Evolutionary conservation across 306 rosid species (phyloP), one percentile per base, ranked within the genome.

Genomic region (Crotalaria pallida): DNA sequence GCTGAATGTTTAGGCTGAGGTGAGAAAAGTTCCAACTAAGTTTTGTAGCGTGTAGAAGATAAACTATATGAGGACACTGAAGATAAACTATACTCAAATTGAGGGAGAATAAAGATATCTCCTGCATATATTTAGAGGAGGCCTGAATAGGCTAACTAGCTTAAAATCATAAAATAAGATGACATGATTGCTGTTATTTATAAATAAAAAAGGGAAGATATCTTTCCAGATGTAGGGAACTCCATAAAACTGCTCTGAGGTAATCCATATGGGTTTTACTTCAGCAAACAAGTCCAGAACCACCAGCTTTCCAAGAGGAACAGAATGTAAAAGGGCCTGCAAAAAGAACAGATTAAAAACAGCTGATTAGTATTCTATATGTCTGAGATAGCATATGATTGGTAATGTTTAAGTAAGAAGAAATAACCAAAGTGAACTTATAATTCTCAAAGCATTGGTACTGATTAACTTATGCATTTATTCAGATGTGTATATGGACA

Each of bases 221-320:
- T 85, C 98, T 86, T 92, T 81, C 96, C 98, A 92, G 82, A 92
- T 84, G 81, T 87, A 89, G 67, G 98, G 98, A 69, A 83, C 89
- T 48, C 95, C 96, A 62, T 92, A 92, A 75, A 89, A 92, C 77
- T 92, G 98, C 74, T 86, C 88, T 43, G 95, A 84, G 69, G 89
- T 79, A 69, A 60, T 80, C 98, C 98, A 92, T 66, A 87, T 67
- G 13, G 98, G 98, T 63, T 92, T 92, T 77, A 87, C 95, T 92
- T 92, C 98, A 33, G 96, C 96, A 83, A 75, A 92, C 62, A 92
- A 82, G 77, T 92, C 96, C 57, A 92, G 96, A 55, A 92, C 96
- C 58, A 92, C 96, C 80, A 92, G 75, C 85, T 84, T 87, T 69
- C 98, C 98, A 45, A 76, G 31, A 40, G 96, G 95, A 65, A 92